Evolutionary conservation across 192 early-diverging fungal species (phyloP), one percentile per base, ranked within the genome.

Genomic region (Geranomyces variabilis): DNA sequence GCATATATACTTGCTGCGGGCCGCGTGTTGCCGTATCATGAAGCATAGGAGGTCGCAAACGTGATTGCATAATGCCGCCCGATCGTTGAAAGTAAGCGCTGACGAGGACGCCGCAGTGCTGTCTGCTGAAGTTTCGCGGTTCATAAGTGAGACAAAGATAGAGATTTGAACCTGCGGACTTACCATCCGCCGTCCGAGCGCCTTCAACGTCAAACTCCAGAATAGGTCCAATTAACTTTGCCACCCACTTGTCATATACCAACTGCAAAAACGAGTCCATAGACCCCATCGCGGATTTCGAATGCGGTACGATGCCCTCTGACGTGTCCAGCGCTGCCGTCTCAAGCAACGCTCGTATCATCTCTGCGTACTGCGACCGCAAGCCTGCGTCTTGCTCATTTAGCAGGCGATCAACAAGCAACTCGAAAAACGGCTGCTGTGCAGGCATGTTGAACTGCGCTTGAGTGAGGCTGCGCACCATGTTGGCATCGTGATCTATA

Each of bases 11-110:
- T 93, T 91, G 78, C 90, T 90, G 26, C 90, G 88, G 66, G 87
- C 87, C 4, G 81, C 80, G 74, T 98, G 94, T 7, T 86, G 76
- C 51, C 84, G 77, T 36, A 96, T 81, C 59, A 84, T 79, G 75
- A 90, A 94, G 15, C 88, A 86, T 10, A 96, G 69, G 36, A 94
- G 76, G n/a, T 93, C 93, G 74, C 90, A 94, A 47, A 92, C 78
- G 51, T 87, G 83, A 24, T 83, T 80, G 60, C 82, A 86, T 0
- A 84, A 55, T 1, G 82, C 61, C 5, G 86, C 82, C 28, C 66
- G 41, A 8, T 78, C 70, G 10, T 57, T 67, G 19, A 59, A 49
- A 19, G 77, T 33, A 60, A 60, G 58, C 31, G 15, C 29, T 17
- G 17, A 19, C 58, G 51, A n/a, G 24, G 19, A n/a, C 15, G 19